These are phyloP conservation scores for Coriaria nepalensis DNA, from an alignment of 306 rosid genomes.

Conservation along the genomic window DNA sequence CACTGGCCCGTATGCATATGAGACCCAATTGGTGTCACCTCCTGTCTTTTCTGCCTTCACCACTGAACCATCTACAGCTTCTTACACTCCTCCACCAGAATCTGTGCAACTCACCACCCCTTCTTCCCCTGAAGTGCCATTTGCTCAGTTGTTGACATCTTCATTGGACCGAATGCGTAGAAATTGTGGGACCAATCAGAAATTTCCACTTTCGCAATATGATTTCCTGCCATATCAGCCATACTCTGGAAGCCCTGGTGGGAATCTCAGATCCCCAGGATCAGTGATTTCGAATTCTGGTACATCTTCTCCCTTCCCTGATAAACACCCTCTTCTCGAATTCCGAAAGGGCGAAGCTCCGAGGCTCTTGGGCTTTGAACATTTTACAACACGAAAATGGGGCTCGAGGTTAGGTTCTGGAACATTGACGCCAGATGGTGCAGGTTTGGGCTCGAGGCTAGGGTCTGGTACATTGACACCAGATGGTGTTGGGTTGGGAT, in stretches of 20 bases:
- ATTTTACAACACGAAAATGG: conserved; percentile 67
- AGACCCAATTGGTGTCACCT: conserved; percentile 91
- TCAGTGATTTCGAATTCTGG: conserved; percentile 88
- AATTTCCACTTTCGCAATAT: conserved; percentile 55
- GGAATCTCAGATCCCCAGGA: conserved; percentile 85
- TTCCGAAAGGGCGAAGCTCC: conserved; percentile 66
- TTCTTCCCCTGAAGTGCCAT: conserved; percentile 97
- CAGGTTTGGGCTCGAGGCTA: conserved; percentile 60
- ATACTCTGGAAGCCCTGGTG: conserved; percentile 89
- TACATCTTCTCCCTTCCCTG: conserved; percentile 82
- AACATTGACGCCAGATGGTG: conserved; percentile 74
- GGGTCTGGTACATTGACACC: conserved; percentile 89
- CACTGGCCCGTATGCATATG: conserved; percentile 91
- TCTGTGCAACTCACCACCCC: conserved; percentile 90
- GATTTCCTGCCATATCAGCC: conserved; percentile 84
- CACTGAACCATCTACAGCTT: conserved; percentile 91
- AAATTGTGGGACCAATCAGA: conserved; percentile 43
- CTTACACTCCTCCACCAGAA: conserved; percentile 92
- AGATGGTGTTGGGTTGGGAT: conserved; percentile 54
- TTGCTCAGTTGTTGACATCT: conserved; percentile 87
- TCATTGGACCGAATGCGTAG: conserved; percentile 54
- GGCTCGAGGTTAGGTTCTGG: conserved; percentile 83
- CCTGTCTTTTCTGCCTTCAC: conserved; percentile 85
- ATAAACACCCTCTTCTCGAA: conserved; percentile 55
- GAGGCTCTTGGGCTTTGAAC: conserved; percentile 58